Evolutionary conservation across 2,329 filamentous ascomycete species (phyloP), one percentile per base, ranked within the genome.

Genomic region (Mycogone perniciosa): DNA sequence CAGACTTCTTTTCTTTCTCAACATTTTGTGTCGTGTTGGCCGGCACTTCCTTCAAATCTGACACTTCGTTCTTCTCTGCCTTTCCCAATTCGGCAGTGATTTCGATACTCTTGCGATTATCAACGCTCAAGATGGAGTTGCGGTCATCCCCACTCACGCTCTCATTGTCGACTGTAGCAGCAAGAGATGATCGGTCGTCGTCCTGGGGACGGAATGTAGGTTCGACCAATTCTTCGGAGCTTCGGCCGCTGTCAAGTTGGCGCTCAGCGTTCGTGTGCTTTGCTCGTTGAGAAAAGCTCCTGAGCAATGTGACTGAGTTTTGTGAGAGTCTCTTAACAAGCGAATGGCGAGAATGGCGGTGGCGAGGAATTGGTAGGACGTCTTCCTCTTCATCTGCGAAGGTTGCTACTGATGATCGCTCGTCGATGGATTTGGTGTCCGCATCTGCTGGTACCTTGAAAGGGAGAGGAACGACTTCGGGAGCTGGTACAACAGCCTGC

Each of bases 331-430:
- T 71, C 45, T 76, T 75, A 4, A 71, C 73, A 13, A 75, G 55
- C 4, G 75, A 74, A 10, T 62, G 60, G 26, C 68, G 65, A 47
- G 63, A 20, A 20, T 20, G 20, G 20, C 20, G 20, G 20, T 67
- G 57, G 54, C 54, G 51, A 41, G 56, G 44, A 49, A 57, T 43
- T 55, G 63, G 40, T 48, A 53, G 35, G 7, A 48, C 47, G 26
- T 66, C 60, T n/a, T 76, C 75, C 8, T 76, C 75, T 30, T 83
- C 76, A 51, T 86, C 84, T 11, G 85, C 84, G 59, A 85, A 77
- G 0, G 86, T 86, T 3, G 85, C 88, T 20, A 88, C 74, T 2
- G 87, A 88, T 2, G 85, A 89, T 30, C 76, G 69, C 20, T 77
- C 75, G 11, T 75, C 73, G 5, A 77, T 71, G 2, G 63, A 61